Base-by-base conservation (phyloP, 768 basidiomycete species). In the Leucocoprinus birnbaumii region DNA sequence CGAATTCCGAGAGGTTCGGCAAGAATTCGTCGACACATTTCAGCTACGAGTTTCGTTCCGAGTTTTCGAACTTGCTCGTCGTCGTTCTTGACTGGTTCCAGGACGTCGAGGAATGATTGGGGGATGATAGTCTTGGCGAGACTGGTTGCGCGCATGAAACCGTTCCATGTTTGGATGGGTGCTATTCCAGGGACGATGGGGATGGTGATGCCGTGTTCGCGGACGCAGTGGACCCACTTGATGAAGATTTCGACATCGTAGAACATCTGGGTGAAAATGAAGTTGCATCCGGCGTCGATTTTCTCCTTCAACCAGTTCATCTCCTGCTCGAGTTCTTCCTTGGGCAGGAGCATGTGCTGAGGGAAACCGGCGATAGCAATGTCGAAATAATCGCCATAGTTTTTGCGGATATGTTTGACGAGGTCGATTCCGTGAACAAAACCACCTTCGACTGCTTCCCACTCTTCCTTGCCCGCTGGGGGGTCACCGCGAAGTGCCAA, bases 181-280 rank as follows among this genome's bases (percentile, higher is more conserved):
- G 91, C 91, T 60, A 96, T 87, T n/a, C 94, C 94, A 27, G 93
- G 94, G 11, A 95, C 87, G 61, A 96, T 89, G 16, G 94, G 94
- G 25, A 94, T 77, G 1, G 85, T 89, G 67, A 95, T 94, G 6
- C 93, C 94, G 0, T 88, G 91, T 10, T 78, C 89, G 55, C 94
- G 84, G 27, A 93, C 84, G 42, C 82, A 75, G 58, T 84, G 85
- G 38, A 91, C 94, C 97, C 97, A 99, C 48, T 79, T 77, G 64
- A 97, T 85, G 74, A 99, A 98, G 62, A 98, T 66, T 31, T 91
- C 81, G 46, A 88, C 86, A 63, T 97, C 95, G 73, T 95, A 97
- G 75, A 98, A 98, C 92, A 98, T 94, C 70, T 98, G 95, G 0
- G 95, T 97, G 76, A 98, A 97, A 71, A 98, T 97, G 73, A 96